Evolutionary conservation across 139 green algal genomes (phyloP).

Genomic region (Coelastrella sp.): DNA sequence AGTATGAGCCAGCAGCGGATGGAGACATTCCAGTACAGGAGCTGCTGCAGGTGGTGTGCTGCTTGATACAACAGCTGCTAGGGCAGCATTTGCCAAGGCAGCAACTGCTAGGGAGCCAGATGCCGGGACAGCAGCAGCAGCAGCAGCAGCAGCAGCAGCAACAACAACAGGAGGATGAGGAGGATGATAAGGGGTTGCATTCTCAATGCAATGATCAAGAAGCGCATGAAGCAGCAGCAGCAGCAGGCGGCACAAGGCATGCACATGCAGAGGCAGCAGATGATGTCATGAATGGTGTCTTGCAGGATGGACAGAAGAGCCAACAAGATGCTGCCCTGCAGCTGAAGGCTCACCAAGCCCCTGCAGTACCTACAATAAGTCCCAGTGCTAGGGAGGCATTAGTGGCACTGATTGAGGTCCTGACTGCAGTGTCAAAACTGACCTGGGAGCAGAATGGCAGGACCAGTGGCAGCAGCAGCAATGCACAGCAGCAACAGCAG

Average conservation of each 20-base stretch:
- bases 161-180: background rate
- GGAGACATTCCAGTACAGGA: background rate
- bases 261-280: too few relatives aligned
- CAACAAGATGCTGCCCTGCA: background rate
- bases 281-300: too few relatives aligned
- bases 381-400: background rate
- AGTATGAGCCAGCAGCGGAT: background rate
- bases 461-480: background rate
- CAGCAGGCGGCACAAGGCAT: too few relatives aligned
- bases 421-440: slow-evolving; percentile 22
- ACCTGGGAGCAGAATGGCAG: background rate
- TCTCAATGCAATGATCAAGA: background rate
- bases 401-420: background rate
- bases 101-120: background rate
- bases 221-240: background rate
- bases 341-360: background rate
- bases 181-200: background rate
- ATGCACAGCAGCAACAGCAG: background rate
- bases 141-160: background rate
- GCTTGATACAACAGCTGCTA: background rate
- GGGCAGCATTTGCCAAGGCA: background rate
- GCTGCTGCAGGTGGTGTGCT: slow-evolving; percentile 36
- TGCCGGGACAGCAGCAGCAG: background rate
- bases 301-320: too few relatives aligned
- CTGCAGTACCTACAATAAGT: background rate